Percentiles rank a stretch among this genome's conserved stretches.
Conservation (phyloP, 495 filamentous ascomycete genomes). For the Penicillium steckii region DNA sequence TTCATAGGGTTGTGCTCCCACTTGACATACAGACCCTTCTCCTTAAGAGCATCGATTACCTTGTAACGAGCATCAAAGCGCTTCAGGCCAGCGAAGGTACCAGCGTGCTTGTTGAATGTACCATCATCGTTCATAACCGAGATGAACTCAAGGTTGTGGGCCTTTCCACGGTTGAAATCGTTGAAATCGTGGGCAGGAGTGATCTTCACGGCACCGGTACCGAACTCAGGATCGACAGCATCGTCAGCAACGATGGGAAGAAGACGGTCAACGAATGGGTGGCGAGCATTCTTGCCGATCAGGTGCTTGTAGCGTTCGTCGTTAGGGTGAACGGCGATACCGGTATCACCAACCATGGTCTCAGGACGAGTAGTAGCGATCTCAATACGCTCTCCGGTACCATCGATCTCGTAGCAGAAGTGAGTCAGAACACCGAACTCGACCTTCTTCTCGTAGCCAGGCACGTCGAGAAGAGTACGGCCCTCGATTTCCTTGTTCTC, state of each 20-base stretch:
- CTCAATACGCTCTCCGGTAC: constrained; percentile 62
- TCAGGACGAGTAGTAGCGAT: constrained; percentile 78
- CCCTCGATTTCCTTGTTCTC: constrained; percentile 69
- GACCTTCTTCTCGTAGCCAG: constrained; percentile 64
- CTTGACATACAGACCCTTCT: constrained; percentile 70
- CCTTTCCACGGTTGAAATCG: constrained; percentile 70
- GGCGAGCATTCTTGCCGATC: constrained; percentile 66
- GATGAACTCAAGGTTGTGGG: constrained; percentile 58
- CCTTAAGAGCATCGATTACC: constrained; percentile 67
- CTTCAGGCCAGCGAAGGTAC: constrained; percentile 64
- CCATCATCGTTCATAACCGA: constrained; percentile 58
- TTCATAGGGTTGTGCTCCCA: constrained; percentile 79
- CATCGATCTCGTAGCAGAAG: constrained; percentile 71
- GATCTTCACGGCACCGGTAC: constrained; percentile 78
- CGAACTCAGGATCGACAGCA: constrained; percentile 71
- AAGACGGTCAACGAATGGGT: constrained; percentile 67
- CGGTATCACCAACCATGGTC: constrained; percentile 80
- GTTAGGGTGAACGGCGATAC: constrained; percentile 73
- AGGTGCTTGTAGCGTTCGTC: constrained; percentile 65
- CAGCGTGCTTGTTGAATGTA: constrained; percentile 61
- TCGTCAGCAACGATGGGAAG: constrained; percentile 69
- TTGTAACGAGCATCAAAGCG: constrained; percentile 74
- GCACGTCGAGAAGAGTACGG: constrained; percentile 64
- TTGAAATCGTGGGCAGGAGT: constrained; percentile 79
- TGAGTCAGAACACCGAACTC: constrained; percentile 71